phyloP scores from a whole-genome alignment of 495 filamentous ascomycete genomes.

The Chaetomium tenue region DNA sequence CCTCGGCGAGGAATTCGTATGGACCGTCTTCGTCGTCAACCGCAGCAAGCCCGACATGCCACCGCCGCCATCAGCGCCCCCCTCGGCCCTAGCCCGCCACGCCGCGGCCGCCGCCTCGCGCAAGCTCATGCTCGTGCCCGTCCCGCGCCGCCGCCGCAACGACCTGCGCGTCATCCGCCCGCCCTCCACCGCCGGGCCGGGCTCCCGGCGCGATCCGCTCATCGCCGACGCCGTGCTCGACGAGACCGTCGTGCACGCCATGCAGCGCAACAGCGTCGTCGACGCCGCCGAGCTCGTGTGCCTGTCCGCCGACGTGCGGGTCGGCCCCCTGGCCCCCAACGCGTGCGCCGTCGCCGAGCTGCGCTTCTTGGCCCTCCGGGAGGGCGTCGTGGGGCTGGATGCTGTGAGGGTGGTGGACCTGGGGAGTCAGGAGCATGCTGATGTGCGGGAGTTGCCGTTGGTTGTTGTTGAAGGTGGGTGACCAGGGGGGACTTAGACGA shows the following conservation, averaged over 20 bases:
- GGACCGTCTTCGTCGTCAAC: slow-evolving; percentile 88
- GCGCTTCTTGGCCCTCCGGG: slow-evolving; percentile 71
- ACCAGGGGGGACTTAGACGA: too few species aligned
- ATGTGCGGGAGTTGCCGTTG: slow-evolving; percentile 76
- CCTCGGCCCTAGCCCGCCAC: not conserved
- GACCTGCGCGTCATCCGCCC: slow-evolving; percentile 61
- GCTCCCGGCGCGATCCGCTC: slow-evolving; percentile 25
- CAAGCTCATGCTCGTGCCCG: slow-evolving; percentile 75
- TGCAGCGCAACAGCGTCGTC: slow-evolving; percentile 70
- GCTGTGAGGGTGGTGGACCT: slow-evolving; percentile 80
- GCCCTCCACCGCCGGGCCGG: slow-evolving; percentile 41
- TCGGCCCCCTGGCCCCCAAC: slow-evolving; percentile 73
- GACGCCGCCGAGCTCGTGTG: slow-evolving; percentile 74
- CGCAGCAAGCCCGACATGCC: slow-evolving; percentile 45
- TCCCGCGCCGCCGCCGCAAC: slow-evolving; percentile 71
- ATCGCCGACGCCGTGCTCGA: slow-evolving; percentile 80
- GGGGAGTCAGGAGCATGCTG: slow-evolving; percentile 73
- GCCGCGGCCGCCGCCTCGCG: slow-evolving; percentile 42
- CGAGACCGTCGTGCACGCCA: slow-evolving; percentile 77
- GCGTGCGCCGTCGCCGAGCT: slow-evolving; percentile 80
- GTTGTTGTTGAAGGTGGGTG: slow-evolving; percentile 51
- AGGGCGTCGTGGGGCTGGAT: slow-evolving; percentile 75
- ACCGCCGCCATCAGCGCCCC: not conserved
- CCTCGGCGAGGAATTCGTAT: slow-evolving; percentile 76
- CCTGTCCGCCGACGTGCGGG: slow-evolving; percentile 76